phyloP scores from a whole-genome alignment of 805 yeast genomes.

The Saccharomyces jurei region DNA sequence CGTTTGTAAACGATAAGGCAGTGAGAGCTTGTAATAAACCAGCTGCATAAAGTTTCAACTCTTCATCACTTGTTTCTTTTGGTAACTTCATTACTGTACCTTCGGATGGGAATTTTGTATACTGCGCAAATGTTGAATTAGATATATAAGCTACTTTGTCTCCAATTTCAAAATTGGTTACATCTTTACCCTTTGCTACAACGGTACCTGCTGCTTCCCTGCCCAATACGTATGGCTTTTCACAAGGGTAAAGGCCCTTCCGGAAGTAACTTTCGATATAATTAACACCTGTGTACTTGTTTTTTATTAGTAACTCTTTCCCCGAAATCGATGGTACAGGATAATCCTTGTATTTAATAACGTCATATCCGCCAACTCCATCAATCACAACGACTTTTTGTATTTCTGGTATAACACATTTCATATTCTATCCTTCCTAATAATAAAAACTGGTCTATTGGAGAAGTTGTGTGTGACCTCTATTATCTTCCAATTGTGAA shows the following conservation, averaged over 20 bases:
- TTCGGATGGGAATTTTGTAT: constrained; percentile 40
- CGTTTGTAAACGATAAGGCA: constrained; percentile 60
- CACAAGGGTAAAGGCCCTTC: constrained; percentile 60
- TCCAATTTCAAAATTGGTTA: constrained; percentile 50
- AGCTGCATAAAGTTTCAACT: constrained; percentile 51
- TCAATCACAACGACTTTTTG: constrained; percentile 51
- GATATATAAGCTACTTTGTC: constrained; percentile 60
- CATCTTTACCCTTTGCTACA: constrained; percentile 54
- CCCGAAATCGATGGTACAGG: constrained; percentile 51
- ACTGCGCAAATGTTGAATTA: constrained; percentile 61
- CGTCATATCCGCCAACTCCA: constrained; percentile 45
- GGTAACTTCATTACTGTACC: constrained; percentile 43
- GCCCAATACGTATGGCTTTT: constrained; percentile 59
- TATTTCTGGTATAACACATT: constrained; percentile 38
- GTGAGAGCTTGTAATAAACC: constrained; percentile 68
- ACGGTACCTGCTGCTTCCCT: constrained; percentile 68
- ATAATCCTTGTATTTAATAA: constrained; percentile 46
- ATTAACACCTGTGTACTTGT: constrained; percentile 71
- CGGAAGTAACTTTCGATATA: constrained; percentile 80
- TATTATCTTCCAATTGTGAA: no score
- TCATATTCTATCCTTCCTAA: background rate
- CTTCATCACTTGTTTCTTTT: constrained; percentile 38
- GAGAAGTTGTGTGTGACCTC: no score
- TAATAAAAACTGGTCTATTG: background rate
- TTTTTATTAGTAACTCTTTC: constrained; percentile 61